Base-by-base conservation (phyloP, 176 grass and related monocot genomes). In the Neostapfia colusana region DNA sequence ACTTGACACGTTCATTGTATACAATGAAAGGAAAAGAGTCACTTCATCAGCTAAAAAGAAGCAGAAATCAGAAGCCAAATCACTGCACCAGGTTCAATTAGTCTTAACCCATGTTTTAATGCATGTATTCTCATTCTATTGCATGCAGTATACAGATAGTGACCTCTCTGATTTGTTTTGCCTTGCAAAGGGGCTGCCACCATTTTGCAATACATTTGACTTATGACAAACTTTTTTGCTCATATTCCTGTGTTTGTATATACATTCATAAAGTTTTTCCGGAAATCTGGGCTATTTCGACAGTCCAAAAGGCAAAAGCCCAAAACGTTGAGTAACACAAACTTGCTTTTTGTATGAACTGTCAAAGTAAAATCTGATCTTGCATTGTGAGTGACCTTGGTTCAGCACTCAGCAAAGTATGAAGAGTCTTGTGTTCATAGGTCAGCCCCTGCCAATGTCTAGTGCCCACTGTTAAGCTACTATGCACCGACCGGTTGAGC, bases 11-110 rank as follows among this genome's bases (percentile, higher is more conserved):
- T 98, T 98, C 58, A 98, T 98, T 59, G 91, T 98, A 51, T 94
- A 92, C 78, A 98, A 98, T 82, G 91, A 98, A 94, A 90, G 95
- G 49, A 98, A 90, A 84, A 85, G 35, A 63, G 95, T 98, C 46
- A 98, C 95, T 79, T 98, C 95, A 73, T 98, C 95, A 43, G 91
- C 95, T 76, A 98, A 98, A 93, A 98, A 69, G 82, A 98, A 92
- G 86, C 79, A 84, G 79, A 98, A 98, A 90, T 60, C 84, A 85
- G 83, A 85, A 72, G 87, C 88, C 73, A 90, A 25, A 82, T 90
- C 95, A 86, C 68, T 98, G 65, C 91, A 98, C 77, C 95, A 98
- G 91, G 95, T 92, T 43, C 65, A 12, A 85, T 44, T 27, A 13
- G 59, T 66, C 4, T 53, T 60, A 41, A 15, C 20, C 31, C 0